Percentiles rank a stretch among this genome's conserved stretches.
These are phyloP conservation scores for Violaceomyces palustris DNA, from an alignment of 1,284 basidiomycete species.

Conservation along the genomic window DNA sequence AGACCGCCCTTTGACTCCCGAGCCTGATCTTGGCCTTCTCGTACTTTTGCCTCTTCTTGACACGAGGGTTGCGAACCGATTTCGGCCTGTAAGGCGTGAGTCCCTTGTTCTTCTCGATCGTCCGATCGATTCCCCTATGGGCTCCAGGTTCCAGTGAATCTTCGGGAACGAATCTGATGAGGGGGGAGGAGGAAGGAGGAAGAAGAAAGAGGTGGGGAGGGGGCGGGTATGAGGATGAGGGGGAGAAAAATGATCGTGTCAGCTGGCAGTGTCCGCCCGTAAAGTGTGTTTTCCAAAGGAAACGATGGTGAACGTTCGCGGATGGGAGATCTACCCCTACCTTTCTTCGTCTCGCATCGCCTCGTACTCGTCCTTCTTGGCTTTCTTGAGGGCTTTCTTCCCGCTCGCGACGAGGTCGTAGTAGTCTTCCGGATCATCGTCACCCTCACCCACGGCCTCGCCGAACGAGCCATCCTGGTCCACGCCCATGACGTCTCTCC, in stretches of 20 bases:
- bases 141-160: conserved; percentile 39
- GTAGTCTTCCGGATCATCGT: conserved; percentile 42
- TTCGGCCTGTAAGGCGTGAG: conserved; percentile 46
- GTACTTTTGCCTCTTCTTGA: conserved; percentile 51
- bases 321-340: conserved; percentile 1
- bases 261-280: too few species aligned
- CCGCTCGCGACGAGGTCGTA: conserved; percentile 44
- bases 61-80: conserved; percentile 48
- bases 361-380: conserved; percentile 47
- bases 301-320: too few species aligned
- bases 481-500: conserved; percentile 43
- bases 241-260: too few species aligned
- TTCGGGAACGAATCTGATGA: conserved; percentile 34
- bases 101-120: conserved; percentile 51
- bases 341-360: conserved; percentile 33
- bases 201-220: not conserved
- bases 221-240: not conserved
- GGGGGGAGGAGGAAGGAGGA: not conserved
- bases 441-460: conserved; percentile 10
- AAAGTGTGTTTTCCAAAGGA: too few species aligned
- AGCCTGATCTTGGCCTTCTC: conserved; percentile 51
- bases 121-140: conserved; percentile 46
- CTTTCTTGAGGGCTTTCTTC: conserved; percentile 27
- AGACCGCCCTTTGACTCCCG: conserved; percentile 42
- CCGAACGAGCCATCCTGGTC: not conserved